Evolutionary conservation across 352 stramenopile genomes (phyloP), one percentile per base, ranked within the genome.

Genomic region (Phytophthora pini): DNA sequence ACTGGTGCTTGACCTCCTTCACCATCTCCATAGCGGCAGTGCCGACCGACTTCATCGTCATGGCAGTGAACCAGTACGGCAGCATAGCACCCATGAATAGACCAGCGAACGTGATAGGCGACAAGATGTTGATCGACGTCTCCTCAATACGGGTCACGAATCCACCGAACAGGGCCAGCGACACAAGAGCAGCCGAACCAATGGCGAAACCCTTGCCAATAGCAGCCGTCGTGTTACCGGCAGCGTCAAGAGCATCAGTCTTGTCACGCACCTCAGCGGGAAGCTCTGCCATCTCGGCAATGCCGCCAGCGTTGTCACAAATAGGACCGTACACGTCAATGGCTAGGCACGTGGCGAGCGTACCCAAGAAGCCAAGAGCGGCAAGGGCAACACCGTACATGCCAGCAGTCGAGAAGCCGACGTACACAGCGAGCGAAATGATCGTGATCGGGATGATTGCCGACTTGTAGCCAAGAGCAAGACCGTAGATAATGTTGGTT

Each of bases 181-280:
- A 99, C 61, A 99, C 97, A 61, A 99, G 91, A 57, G 97, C 97
- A 68, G 98, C 98, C 66, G 97, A 99, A 54, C 97, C 98, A 74
- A 99, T 99, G 34, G 98, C 98, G 70, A 99, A 99, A 67, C 98
- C 98, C 89, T 99, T 99, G 74, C 97, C 97, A 67, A 99, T 99
- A 43, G 98, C 98, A 67, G 97, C 97, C 43, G 98, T 99, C 62
- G 98, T 99, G 88, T 99, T 99, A 74, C 98, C 98, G 47, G 97
- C 97, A 70, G 98, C 97, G 81, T 99, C 98, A 49, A 99, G 95
- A 59, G 97, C 96, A 87, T 99, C 98, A 26, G 98, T 99, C 89
- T 99, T 99, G 84, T 99, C 95, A 81, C 98, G 96, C 24, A 99
- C 97, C 65, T 97, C 86, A 77, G 94, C 91, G 31, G 97, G 93